Evolutionary conservation across 768 basidiomycete genomes (phyloP), one percentile per base, ranked within the genome.

Genomic region (Collybia sp.): DNA sequence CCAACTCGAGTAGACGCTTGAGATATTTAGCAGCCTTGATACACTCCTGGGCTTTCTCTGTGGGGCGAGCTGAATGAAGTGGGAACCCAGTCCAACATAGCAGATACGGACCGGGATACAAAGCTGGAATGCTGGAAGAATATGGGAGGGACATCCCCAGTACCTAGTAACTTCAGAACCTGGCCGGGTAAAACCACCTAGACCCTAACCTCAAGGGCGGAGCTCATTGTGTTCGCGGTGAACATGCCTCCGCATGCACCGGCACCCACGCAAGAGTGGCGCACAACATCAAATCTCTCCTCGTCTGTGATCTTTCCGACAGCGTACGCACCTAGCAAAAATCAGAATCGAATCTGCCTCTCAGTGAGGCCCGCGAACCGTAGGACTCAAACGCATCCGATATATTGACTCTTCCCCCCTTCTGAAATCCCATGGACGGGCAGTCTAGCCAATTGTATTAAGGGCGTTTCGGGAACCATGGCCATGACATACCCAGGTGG

Each of bases 161-260:
- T 5, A 81, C 87, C 65, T 71, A 40, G 18, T 25, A 12, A 2
- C 35, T 13, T 34, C 19, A 20, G 15, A 16, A 48, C 16, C 11
- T 11, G 25, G 17, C 15, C 15, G 11, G 31, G 20, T 12, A 9
- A 34, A 30, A 10, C 15, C n/a, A 43, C 12, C 12, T 30, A 12
- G 36, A 35, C 40, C 39, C 49, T 30, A n/a, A 68, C 72, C 61
- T 93, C 91, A 25, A 93, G 71, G 13, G 78, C 83, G 35, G 86
- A 83, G 51, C 86, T 88, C 90, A 93, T 92, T 1, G 90, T 92
- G 56, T 93, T 93, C 30, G 91, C 90, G 8, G 89, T 91, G 60
- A 82, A 92, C 89, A 92, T 92, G 12, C 88, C 89, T 20, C 90
- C 89, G 53, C 90, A 92, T 17, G 83, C 87, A 42, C 91, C 91